These are phyloP conservation scores for Jasminum sambac DNA, from an alignment of 257 asterid species.

Conservation along the genomic window DNA sequence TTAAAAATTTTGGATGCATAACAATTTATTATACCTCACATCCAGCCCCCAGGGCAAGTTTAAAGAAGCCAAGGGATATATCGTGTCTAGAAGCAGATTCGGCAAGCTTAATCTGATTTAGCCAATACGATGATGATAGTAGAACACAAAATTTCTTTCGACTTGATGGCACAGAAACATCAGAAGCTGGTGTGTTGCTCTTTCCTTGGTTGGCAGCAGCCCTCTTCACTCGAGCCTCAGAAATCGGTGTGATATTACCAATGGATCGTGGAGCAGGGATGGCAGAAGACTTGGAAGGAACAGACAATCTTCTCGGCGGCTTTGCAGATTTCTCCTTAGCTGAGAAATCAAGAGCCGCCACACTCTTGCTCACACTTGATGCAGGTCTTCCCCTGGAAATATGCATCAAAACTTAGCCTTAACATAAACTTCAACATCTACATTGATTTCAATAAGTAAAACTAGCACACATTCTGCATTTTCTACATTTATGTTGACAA, in stretches of 20 bases:
- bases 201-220: constrained; percentile 46
- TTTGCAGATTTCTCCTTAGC: constrained; percentile 61
- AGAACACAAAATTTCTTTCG: constrained; percentile 58
- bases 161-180: constrained; percentile 46
- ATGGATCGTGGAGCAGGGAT: constrained; percentile 56
- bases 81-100: constrained; percentile 82
- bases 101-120: constrained; percentile 73
- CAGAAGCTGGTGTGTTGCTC: constrained; percentile 63
- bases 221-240: constrained; percentile 65
- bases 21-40: constrained; percentile 60
- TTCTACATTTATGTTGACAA: no score
- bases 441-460: no score
- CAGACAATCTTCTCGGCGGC: constrained; percentile 88
- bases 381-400: constrained; percentile 50
- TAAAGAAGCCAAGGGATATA: constrained; percentile 80
- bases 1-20: background rate
- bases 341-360: constrained; percentile 70
- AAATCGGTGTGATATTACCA: constrained; percentile 73
- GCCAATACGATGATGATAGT: constrained; percentile 86
- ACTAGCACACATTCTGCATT: no score
- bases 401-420: background rate
- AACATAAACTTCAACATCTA: background rate
- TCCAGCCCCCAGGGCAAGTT: constrained; percentile 81
- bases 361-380: constrained; percentile 74
- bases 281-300: constrained; percentile 64